These are phyloP conservation scores for Rhodotorula taiwanensis DNA, from an alignment of 768 basidiomycete species.

Conservation along the genomic window DNA sequence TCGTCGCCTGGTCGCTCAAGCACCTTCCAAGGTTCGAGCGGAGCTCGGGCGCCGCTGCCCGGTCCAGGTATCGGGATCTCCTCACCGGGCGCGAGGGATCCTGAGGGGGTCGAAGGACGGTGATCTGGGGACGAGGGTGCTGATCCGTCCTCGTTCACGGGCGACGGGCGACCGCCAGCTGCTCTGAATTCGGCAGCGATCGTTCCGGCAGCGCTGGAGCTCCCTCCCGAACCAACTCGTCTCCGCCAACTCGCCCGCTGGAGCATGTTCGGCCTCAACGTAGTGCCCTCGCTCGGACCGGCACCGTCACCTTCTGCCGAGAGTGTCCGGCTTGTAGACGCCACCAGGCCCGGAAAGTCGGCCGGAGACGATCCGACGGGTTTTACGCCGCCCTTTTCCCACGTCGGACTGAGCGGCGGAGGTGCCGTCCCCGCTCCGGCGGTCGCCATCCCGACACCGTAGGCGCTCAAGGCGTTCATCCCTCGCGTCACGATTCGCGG, in stretches of 20 bases:
- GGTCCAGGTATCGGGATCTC: too few relatives aligned
- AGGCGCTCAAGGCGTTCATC: constrained; percentile 23
- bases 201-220: neutral
- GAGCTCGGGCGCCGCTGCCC: neutral
- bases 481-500: constrained; percentile 26
- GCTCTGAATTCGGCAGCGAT: too few relatives aligned
- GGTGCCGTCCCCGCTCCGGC: neutral
- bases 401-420: neutral
- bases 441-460: constrained; percentile 2
- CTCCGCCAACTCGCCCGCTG: too few relatives aligned
- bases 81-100: too few relatives aligned
- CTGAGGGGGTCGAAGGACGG: too few relatives aligned
- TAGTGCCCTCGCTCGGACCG: too few relatives aligned
- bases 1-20: too few relatives aligned
- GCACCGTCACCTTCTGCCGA: neutral
- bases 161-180: neutral
- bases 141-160: constrained; percentile 1
- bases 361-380: too few relatives aligned
- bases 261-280: neutral
- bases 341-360: too few relatives aligned
- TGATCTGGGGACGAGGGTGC: too few relatives aligned
- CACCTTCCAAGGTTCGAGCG: neutral
- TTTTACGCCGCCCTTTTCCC: neutral
- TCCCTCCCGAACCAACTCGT: neutral
- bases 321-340: neutral